phyloP scores from a whole-genome alignment of 257 asterid species.

The Prunella vulgaris region DNA sequence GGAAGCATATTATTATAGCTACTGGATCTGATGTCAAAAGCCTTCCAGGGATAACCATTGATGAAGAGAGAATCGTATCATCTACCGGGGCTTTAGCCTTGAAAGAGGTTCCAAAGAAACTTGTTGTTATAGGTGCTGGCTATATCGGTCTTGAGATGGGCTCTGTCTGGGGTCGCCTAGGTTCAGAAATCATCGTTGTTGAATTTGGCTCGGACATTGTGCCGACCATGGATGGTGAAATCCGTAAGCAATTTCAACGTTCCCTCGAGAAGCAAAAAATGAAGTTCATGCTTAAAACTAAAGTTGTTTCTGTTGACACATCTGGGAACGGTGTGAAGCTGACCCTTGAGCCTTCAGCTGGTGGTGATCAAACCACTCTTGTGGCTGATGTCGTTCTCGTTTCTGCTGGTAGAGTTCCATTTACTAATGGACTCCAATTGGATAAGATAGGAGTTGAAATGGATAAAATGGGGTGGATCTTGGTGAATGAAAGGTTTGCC shows the following conservation, averaged over 20 bases:
- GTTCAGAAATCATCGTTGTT: constrained; percentile 85
- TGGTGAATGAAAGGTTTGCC: constrained; percentile 57
- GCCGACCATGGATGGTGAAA: constrained; percentile 85
- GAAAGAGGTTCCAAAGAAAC: constrained; percentile 65
- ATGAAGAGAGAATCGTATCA: constrained; percentile 39
- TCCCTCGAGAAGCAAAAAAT: constrained; percentile 91
- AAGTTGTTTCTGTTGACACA: constrained; percentile 80
- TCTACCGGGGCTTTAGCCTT: constrained; percentile 42
- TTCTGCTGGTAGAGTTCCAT: constrained; percentile 83
- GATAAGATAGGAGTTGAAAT: constrained; percentile 76
- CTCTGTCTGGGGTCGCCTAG: constrained; percentile 93
- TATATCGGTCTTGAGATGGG: constrained; percentile 98
- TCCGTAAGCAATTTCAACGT: constrained; percentile 87
- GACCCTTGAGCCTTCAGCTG: constrained; percentile 77
- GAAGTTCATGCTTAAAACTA: constrained; percentile 91
- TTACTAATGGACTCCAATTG: constrained; percentile 70
- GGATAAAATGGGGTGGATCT: constrained; percentile 72
- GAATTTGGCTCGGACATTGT: constrained; percentile 84
- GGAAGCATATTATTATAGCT: constrained; percentile 66
- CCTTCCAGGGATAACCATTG: constrained; percentile 35
- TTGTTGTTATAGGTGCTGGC: constrained; percentile 89
- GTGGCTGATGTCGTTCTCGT: constrained; percentile 92
- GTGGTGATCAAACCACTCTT: constrained; percentile 67
- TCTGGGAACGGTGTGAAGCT: constrained; percentile 64
- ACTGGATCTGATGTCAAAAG: constrained; percentile 60